These are phyloP conservation scores for Linum tenue DNA, from an alignment of 345 rosid genomes.

Conservation along the genomic window DNA sequence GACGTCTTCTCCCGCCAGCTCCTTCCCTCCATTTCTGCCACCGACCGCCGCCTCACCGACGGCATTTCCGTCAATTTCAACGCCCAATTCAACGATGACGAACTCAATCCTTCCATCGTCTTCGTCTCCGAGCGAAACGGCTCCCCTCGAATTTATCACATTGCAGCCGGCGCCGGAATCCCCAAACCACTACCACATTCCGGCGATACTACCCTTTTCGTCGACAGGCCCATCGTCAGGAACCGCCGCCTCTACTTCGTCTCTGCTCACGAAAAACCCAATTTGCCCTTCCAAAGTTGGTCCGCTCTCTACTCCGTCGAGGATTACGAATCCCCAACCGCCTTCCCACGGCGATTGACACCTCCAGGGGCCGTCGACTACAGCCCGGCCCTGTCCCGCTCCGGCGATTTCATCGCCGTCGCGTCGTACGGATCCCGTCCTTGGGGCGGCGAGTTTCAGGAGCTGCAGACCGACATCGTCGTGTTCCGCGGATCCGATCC, in stretches of 20 bases:
- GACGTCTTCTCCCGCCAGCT: slow-evolving; percentile 48
- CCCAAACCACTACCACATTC: slow-evolving; percentile 36
- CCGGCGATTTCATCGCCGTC: slow-evolving; percentile 53
- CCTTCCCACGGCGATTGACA: slow-evolving; percentile 39
- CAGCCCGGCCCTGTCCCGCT: slow-evolving; percentile 57
- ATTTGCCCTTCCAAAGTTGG: slow-evolving; percentile 50
- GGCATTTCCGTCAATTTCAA: slow-evolving; percentile 67
- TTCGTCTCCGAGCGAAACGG: slow-evolving; percentile 67
- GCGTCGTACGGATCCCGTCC: slow-evolving; percentile 65
- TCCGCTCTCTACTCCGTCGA: slow-evolving; percentile 44
- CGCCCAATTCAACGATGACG: slow-evolving; percentile 45
- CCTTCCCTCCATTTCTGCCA: slow-evolving; percentile 13
- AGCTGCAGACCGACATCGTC: slow-evolving; percentile 53
- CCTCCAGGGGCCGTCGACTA: slow-evolving; percentile 49
- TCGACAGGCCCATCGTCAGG: slow-evolving; percentile 60
- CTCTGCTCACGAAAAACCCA: slow-evolving; percentile 69
- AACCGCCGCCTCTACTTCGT: slow-evolving; percentile 48
- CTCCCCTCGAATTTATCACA: slow-evolving; percentile 33
- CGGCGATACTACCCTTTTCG: slow-evolving; percentile 57
- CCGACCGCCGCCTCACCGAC: slow-evolving; percentile 53
- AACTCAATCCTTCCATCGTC: slow-evolving; percentile 27
- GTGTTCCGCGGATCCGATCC: slow-evolving; percentile 47
- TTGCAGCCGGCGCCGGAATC: slow-evolving; percentile 20
- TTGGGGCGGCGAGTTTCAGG: slow-evolving; percentile 78
- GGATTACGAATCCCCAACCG: neutral